Conservation (phyloP, 1,284 basidiomycete species). For the Tranzscheliella williamsii region DNA sequence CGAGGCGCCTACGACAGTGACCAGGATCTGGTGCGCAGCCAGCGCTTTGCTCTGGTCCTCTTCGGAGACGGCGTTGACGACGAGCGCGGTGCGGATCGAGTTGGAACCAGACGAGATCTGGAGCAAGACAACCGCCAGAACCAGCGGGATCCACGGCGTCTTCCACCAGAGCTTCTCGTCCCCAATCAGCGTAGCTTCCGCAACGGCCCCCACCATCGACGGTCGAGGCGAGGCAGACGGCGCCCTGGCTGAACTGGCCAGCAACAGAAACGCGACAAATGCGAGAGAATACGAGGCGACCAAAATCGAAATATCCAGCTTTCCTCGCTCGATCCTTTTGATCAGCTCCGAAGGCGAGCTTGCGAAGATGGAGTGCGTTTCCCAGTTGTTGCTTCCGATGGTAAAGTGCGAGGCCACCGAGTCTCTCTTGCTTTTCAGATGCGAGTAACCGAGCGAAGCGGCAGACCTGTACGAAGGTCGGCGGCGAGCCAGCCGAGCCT, state of each 20-base stretch:
- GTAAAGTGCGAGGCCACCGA: slow-evolving; percentile 17
- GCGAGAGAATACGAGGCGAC: slow-evolving; percentile 20
- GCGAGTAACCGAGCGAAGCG: slow-evolving; percentile 17
- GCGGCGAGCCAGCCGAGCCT: slow-evolving; percentile 11
- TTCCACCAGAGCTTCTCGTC: slow-evolving; percentile 11
- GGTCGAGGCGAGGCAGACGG: slow-evolving; percentile 6
- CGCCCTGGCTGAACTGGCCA: slow-evolving; percentile 28
- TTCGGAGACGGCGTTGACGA: slow-evolving; percentile 46
- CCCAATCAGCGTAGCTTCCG: neutral
- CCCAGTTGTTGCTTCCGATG: slow-evolving; percentile 26
- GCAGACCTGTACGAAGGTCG: slow-evolving; percentile 33
- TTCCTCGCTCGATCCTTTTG: slow-evolving; percentile 41
- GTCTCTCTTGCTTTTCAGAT: slow-evolving; percentile 10
- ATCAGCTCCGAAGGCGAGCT: slow-evolving; percentile 30
- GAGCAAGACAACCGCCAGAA: slow-evolving; percentile 34
- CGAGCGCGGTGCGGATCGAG: slow-evolving; percentile 43
- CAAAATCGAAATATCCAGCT: slow-evolving; percentile 48
- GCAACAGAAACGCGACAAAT: slow-evolving; percentile 20
- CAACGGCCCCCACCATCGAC: neutral
- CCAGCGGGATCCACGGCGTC: slow-evolving; percentile 38
- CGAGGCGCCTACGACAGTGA: slow-evolving; percentile 43
- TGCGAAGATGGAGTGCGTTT: slow-evolving; percentile 33
- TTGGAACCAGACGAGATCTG: slow-evolving; percentile 45
- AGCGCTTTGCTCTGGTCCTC: slow-evolving; percentile 45
- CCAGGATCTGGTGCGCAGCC: slow-evolving; percentile 49